phyloP scores from a whole-genome alignment of 345 rosid genomes.

The Aethionema arabicum region DNA sequence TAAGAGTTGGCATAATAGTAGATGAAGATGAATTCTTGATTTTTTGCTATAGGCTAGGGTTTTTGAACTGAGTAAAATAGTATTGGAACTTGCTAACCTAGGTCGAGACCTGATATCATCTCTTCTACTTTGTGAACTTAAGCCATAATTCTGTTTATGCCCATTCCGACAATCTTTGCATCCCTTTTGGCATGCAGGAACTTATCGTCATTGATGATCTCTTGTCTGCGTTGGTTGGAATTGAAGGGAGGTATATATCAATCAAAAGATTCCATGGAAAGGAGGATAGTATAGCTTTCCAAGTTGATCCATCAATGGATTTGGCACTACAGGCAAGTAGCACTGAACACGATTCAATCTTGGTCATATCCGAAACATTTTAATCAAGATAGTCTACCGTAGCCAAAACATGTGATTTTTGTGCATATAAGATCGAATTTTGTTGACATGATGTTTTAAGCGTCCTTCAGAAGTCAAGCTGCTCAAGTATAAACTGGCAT shows the following conservation, averaged over 20 bases:
- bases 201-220: constrained; percentile 90
- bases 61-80: constrained; percentile 4
- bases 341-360: constrained; percentile 1
- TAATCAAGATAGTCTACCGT: constrained; percentile 9
- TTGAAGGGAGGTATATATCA: constrained; percentile 88
- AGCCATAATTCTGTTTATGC: constrained; percentile 1
- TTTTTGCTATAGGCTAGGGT: constrained; percentile 9
- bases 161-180: neutral
- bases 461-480: neutral
- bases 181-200: constrained; percentile 52
- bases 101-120: constrained; percentile 10
- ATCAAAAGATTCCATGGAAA: constrained; percentile 61
- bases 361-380: neutral
- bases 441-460: neutral
- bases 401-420: neutral
- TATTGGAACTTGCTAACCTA: constrained; percentile 1
- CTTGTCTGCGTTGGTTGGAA: constrained; percentile 86
- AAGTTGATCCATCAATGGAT: constrained; percentile 88
- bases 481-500: neutral
- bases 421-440: constrained; percentile 1
- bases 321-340: constrained; percentile 76
- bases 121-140: neutral
- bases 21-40: constrained; percentile 13
- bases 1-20: constrained; percentile 14
- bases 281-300: constrained; percentile 63